Conservation (phyloP, 371 early-diverging fungal genomes). For the Capillidium heterosporum region DNA sequence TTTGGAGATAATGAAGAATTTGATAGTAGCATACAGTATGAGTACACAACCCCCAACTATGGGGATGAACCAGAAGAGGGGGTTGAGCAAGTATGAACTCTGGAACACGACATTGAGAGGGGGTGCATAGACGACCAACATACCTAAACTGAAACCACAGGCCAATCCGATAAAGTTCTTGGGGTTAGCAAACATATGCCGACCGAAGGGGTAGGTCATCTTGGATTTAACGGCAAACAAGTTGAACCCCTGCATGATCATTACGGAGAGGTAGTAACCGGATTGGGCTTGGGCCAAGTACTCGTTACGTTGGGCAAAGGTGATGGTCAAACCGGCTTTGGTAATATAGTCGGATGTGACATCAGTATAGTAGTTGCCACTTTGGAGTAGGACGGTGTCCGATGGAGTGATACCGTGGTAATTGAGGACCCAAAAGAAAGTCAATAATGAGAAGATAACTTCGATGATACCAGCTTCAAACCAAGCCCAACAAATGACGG, state of each 20-base stretch:
- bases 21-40: conserved; percentile 42
- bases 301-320: conserved; percentile 25
- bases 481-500: conserved; percentile 67
- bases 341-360: conserved; percentile 23
- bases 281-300: conserved; percentile 53
- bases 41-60: conserved; percentile 60
- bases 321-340: conserved; percentile 16
- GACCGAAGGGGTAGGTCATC: conserved; percentile 55
- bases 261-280: conserved; percentile 54
- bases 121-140: conserved; percentile 68
- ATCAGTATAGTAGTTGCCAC: conserved; percentile 22
- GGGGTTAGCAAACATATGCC: conserved; percentile 62
- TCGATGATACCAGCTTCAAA: conserved; percentile 72
- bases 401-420: conserved; percentile 19
- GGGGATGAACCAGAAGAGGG: conserved; percentile 61
- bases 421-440: conserved; percentile 57
- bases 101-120: conserved; percentile 54
- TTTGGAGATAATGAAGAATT: conserved; percentile 34
- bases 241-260: conserved; percentile 82
- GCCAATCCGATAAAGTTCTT: conserved; percentile 41
- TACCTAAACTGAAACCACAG: conserved; percentile 36
- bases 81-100: conserved; percentile 34
- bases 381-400: not conserved
- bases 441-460: conserved; percentile 43
- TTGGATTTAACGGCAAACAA: conserved; percentile 78